Evolutionary conservation across 176 grass and related monocot genomes (phyloP).

Genomic region (Miscanthus lutarioriparius): DNA sequence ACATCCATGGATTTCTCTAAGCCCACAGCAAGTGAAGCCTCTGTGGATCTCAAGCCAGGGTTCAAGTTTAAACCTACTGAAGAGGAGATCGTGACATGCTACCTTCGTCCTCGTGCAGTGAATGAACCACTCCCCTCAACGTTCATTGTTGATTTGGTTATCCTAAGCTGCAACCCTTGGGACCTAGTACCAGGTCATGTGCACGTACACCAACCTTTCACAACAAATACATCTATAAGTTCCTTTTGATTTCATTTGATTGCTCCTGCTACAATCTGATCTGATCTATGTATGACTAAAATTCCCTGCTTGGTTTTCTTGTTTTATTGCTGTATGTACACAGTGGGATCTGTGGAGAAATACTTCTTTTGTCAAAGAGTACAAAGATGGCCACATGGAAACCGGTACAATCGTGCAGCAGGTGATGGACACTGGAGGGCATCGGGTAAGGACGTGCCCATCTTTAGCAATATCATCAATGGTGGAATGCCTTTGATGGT

Average conservation of each 20-base stretch:
- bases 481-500: background rate
- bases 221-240: background rate
- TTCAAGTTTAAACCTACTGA: background rate
- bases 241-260: background rate
- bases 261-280: background rate
- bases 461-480: background rate
- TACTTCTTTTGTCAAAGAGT: conserved; percentile 47
- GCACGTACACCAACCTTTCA: no score
- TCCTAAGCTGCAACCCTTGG: conserved; percentile 39
- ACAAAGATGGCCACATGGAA: background rate
- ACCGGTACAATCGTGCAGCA: background rate
- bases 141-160: background rate
- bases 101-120: background rate
- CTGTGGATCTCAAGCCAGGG: background rate
- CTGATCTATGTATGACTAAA: no score
- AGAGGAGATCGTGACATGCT: background rate
- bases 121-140: background rate
- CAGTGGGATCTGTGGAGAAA: background rate
- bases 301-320: background rate
- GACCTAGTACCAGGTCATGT: conserved; percentile 22
- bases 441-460: conserved; percentile 32
- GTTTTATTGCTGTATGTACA: background rate
- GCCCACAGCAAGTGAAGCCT: background rate
- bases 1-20: background rate
- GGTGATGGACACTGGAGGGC: conserved; percentile 58